phyloP scores from a whole-genome alignment of 1,284 basidiomycete species.

The Kwoniella shivajii region DNA sequence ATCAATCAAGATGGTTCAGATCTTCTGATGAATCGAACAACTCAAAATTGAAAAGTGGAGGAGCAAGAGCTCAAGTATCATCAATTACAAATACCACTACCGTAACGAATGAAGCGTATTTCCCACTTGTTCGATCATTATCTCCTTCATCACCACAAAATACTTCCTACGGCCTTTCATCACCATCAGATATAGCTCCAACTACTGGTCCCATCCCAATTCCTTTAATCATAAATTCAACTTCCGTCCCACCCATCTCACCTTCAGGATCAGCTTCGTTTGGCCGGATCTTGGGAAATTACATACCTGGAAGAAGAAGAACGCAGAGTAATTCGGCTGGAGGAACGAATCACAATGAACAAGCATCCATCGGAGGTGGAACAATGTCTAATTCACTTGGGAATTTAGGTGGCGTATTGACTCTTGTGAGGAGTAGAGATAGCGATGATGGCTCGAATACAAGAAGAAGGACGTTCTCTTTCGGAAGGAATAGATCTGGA shows the following conservation, averaged over 20 bases:
- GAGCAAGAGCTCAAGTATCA: too few relatives aligned
- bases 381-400: background rate
- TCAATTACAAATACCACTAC: too few relatives aligned
- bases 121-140: conserved; percentile 29
- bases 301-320: conserved; percentile 22
- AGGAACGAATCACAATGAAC: background rate
- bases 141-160: conserved; percentile 22
- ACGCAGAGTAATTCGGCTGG: conserved; percentile 3
- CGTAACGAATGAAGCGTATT: conserved; percentile 29
- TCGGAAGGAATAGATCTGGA: conserved; percentile 15
- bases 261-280: background rate
- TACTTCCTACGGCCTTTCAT: conserved; percentile 21
- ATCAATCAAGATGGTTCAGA: conserved; percentile 6
- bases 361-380: background rate
- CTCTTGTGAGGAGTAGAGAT: conserved; percentile 21
- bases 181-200: background rate
- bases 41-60: too few relatives aligned
- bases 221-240: background rate
- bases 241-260: background rate
- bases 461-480: conserved; percentile 20
- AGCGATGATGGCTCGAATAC: conserved; percentile 18
- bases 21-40: background rate
- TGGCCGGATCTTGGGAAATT: background rate
- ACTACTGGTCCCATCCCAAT: background rate
- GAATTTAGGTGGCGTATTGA: conserved; percentile 17